Percentiles rank a stretch among this genome's conserved stretches.
Conservation (phyloP, 2,329 filamentous ascomycete species). For the Aureobasidium namibiae region DNA sequence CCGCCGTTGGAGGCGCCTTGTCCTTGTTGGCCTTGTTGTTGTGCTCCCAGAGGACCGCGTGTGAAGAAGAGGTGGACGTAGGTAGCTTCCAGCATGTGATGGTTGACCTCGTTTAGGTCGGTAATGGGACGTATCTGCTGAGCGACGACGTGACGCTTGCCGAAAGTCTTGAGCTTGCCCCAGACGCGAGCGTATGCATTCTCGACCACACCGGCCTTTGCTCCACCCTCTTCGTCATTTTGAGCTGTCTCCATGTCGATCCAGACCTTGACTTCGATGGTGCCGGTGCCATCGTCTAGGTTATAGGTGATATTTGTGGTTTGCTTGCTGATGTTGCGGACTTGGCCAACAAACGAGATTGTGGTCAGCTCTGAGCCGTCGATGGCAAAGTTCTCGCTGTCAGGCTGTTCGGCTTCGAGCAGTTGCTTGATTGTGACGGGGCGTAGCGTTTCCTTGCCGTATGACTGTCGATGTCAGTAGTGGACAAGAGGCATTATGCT, state of each 20-base stretch:
- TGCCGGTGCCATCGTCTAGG: slow-evolving; percentile 88
- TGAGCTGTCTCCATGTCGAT: slow-evolving; percentile 55
- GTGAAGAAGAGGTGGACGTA: slow-evolving; percentile 81
- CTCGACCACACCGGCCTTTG: slow-evolving; percentile 52
- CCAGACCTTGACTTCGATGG: slow-evolving; percentile 87
- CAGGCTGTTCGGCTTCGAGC: slow-evolving; percentile 68
- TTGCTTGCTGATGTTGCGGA: slow-evolving; percentile 78
- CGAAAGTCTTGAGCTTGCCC: slow-evolving; percentile 76
- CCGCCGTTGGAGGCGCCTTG: slow-evolving; percentile 30
- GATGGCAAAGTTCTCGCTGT: slow-evolving; percentile 67
- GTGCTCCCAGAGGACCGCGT: slow-evolving; percentile 50
- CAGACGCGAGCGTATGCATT: slow-evolving; percentile 79
- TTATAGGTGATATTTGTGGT: slow-evolving; percentile 87
- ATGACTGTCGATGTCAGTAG: slow-evolving; percentile 36
- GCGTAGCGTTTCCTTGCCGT: slow-evolving; percentile 76
- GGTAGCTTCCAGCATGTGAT: slow-evolving; percentile 83
- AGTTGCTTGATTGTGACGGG: slow-evolving; percentile 96
- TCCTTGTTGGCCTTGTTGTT: slow-evolving; percentile 10
- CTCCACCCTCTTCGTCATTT: slow-evolving; percentile 27
- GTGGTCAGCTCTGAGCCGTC: slow-evolving; percentile 67
- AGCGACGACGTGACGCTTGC: slow-evolving; percentile 72
- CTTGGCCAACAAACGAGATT: slow-evolving; percentile 81
- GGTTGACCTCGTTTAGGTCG: slow-evolving; percentile 88
- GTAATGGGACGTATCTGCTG: slow-evolving; percentile 71
- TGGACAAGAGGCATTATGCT: not conserved